Percentiles rank a stretch among this genome's conserved stretches.
These are phyloP conservation scores for Lachnellula subtilissima DNA, from an alignment of 2,329 filamentous ascomycete genomes.

Conservation along the genomic window DNA sequence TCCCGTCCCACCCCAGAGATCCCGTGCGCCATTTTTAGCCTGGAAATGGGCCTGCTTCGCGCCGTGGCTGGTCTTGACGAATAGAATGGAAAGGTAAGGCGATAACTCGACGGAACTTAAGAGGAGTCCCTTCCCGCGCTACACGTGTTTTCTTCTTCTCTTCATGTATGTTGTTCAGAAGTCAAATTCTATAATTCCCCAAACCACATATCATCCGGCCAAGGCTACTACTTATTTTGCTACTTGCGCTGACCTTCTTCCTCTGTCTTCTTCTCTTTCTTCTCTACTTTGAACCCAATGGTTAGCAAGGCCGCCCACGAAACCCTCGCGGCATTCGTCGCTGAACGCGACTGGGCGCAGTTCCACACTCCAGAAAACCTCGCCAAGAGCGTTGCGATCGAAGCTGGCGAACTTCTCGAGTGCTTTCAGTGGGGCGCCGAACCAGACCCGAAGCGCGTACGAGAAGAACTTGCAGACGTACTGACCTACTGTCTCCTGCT, in stretches of 20 bases:
- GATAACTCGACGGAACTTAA: neutral
- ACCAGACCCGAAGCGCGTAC: constrained; percentile 7
- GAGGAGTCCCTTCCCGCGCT: neutral
- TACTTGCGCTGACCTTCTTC: constrained; percentile 26
- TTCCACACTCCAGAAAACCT: constrained; percentile 10
- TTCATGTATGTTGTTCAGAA: neutral
- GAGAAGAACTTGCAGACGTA: constrained; percentile 10
- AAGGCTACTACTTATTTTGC: constrained; percentile 43
- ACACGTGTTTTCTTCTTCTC: neutral
- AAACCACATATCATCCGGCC: constrained; percentile 28
- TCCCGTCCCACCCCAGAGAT: neutral
- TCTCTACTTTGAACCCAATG: constrained; percentile 7
- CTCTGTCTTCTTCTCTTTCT: neutral
- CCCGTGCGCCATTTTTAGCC: neutral
- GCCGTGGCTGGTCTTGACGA: neutral
- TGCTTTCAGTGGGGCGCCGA: constrained; percentile 10
- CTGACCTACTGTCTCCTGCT: constrained; percentile 11
- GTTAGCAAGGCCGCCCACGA: constrained; percentile 8
- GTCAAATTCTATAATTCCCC: neutral
- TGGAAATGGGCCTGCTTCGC: neutral
- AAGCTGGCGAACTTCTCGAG: constrained; percentile 11
- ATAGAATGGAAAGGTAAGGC: neutral
- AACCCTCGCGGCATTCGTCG: constrained; percentile 11
- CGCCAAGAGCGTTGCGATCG: constrained; percentile 11
- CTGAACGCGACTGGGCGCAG: constrained; percentile 11